Evolutionary conservation across 2,329 filamentous ascomycete species (phyloP).

Genomic region (Ascochyta rabiei): DNA sequence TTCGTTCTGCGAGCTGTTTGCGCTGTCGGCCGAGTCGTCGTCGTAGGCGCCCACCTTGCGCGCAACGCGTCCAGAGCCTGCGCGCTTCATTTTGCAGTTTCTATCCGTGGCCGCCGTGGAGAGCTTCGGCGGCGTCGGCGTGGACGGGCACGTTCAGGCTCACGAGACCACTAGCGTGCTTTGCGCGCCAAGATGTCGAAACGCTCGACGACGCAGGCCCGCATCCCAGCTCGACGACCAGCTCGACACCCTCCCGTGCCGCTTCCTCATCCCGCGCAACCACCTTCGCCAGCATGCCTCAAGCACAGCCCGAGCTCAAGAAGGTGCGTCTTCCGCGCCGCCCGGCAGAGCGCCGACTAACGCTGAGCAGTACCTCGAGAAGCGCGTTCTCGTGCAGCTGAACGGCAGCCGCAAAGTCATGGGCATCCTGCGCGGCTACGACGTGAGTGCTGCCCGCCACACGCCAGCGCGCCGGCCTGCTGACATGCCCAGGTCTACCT

Average conservation of each 20-base stretch:
- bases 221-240: neutral
- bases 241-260: neutral
- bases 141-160: constrained; percentile 3
- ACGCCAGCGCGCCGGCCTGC: neutral
- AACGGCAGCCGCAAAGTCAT: constrained; percentile 98
- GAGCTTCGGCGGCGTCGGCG: neutral
- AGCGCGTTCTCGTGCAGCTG: constrained; percentile 95
- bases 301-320: constrained; percentile 98
- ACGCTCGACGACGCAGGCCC: neutral
- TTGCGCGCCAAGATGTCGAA: constrained; percentile 25
- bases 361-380: constrained; percentile 86
- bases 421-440: constrained; percentile 91
- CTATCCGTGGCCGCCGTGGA: neutral
- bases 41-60: constrained; percentile 78
- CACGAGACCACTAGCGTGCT: constrained; percentile 16
- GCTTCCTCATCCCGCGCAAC: neutral
- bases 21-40: constrained; percentile 50
- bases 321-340: constrained; percentile 67
- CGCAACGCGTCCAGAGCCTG: constrained; percentile 68
- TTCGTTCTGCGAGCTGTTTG: constrained; percentile 39
- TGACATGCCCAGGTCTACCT: constrained; percentile 77
- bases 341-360: constrained; percentile 21
- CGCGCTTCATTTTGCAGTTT: constrained; percentile 59
- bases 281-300: constrained; percentile 74
- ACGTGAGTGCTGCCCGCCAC: constrained; percentile 66